Percentiles rank a stretch among this genome's conserved stretches.
Evolutionary conservation across 2,329 filamentous ascomycete species (phyloP).

Genomic region (Fusarium burgessii): DNA sequence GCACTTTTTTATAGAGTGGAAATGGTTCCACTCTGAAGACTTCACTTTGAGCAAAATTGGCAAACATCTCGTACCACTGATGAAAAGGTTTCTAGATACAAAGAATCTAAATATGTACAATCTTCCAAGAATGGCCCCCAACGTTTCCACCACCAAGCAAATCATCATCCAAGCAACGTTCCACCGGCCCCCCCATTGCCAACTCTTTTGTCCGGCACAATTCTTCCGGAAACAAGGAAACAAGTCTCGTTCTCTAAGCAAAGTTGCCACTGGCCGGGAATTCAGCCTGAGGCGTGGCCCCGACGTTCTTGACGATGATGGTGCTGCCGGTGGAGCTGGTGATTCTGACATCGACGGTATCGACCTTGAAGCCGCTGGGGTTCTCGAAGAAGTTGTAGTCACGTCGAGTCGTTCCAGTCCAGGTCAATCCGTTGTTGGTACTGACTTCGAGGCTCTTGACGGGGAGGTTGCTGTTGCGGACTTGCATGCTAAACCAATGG

Average conservation of each 20-base stretch:
- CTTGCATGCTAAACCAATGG: conserved; percentile 63
- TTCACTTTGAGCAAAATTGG: background rate
- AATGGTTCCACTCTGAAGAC: rapidly evolving
- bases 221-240: no score
- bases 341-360: conserved; percentile 66
- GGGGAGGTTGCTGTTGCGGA: conserved; percentile 70
- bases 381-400: conserved; percentile 74
- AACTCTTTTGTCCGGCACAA: no score
- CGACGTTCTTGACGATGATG: conserved; percentile 64
- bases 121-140: background rate
- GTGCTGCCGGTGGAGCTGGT: conserved; percentile 64
- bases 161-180: background rate
- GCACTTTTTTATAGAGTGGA: background rate
- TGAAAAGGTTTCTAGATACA: background rate
- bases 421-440: conserved; percentile 68
- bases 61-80: background rate
- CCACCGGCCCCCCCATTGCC: background rate
- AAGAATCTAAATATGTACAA: background rate
- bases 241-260: background rate
- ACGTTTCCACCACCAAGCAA: background rate
- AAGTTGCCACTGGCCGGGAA: conserved; percentile 51
- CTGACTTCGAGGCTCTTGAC: conserved; percentile 70
- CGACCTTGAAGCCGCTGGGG: conserved; percentile 65
- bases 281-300: conserved; percentile 51
- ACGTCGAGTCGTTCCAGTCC: conserved; percentile 65